phyloP scores from a whole-genome alignment of 805 yeast species.

The Schizosaccharomyces octosporus region DNA sequence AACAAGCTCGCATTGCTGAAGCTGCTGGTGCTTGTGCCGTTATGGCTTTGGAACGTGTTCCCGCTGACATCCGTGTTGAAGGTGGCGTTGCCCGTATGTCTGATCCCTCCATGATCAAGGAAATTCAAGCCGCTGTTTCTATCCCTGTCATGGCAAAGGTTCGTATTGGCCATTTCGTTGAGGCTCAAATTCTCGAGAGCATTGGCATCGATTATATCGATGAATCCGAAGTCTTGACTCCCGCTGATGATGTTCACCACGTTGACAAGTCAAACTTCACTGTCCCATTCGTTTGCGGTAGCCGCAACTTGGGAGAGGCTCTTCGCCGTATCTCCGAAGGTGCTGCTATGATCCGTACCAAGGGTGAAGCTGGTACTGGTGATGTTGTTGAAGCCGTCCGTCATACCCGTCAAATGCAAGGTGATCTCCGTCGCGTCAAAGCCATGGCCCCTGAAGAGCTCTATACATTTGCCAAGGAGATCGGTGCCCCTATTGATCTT shows the following conservation, averaged over 20 bases:
- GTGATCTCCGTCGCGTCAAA: conserved; percentile 27
- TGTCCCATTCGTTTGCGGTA: conserved; percentile 68
- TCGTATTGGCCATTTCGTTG: conserved; percentile 62
- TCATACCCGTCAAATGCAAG: conserved; percentile 38
- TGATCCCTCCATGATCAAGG: conserved; percentile 55
- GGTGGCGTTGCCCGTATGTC: conserved; percentile 74
- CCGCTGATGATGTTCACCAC: conserved; percentile 48
- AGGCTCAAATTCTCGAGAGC: conserved; percentile 53
- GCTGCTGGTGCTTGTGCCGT: conserved; percentile 74
- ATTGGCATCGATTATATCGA: conserved; percentile 58
- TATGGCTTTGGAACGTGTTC: conserved; percentile 67
- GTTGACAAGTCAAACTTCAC: conserved; percentile 34
- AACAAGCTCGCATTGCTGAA: conserved; percentile 61
- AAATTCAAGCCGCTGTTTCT: conserved; percentile 36
- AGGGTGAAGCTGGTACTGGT: conserved; percentile 80
- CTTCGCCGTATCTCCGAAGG: conserved; percentile 57
- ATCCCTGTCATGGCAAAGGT: conserved; percentile 58
- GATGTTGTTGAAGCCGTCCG: conserved; percentile 62
- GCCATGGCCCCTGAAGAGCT: conserved; percentile 22
- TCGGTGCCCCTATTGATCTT: conserved; percentile 34
- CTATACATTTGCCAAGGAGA: conserved; percentile 25
- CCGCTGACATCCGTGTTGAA: conserved; percentile 61
- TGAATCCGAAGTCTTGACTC: conserved; percentile 65
- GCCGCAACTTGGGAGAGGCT: conserved; percentile 61
- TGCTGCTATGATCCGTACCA: conserved; percentile 68